Evolutionary conservation across 352 stramenopile genomes (phyloP), one percentile per base, ranked within the genome.

Genomic region (Pythium vanterpoolii): DNA sequence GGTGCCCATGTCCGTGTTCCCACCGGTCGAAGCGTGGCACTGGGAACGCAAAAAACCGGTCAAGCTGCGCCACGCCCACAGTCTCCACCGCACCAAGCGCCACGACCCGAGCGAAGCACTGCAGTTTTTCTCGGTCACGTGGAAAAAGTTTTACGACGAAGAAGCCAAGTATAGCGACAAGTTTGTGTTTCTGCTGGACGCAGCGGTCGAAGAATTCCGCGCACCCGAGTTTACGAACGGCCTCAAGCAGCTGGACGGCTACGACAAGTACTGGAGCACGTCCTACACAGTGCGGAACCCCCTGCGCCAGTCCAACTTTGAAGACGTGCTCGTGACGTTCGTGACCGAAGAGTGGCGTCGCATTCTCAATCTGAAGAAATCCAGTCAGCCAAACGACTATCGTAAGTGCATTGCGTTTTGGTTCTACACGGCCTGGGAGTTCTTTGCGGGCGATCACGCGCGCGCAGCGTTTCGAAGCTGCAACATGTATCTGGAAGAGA

Each of bases 101-200:
- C 73, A 89, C 36, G 82, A 93, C 52, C 82, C 84, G 24, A 82
- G 47, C 49, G 80, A 93, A 51, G 84, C 84, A 24, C 60, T 93
- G 38, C 79, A 93, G 64, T 93, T 93, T 68, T 93, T 93, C 52
- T 84, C 82, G 1, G 82, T 91, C 60, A 91, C 84, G 40, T 93
- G 84, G 84, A 91, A 90, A 61, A 93, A 93, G 62, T 91, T 90
- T 69, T 93, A 91, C 62, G 84, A 93, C 19, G 84, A 93, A 60
- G 82, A 93, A 36, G 84, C 84, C 56, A 91, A 89, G 68, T 91
- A 91, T 77, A 89, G 76, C 54, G 84, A 93, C 72, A 90, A 91
- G 62, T 93, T 92, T 51, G 73, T 73, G 21, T 92, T 93, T 47
- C 46, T 93, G 46, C 62, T 93, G 27, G 84, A 93, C 60, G 74